These are phyloP conservation scores for Candida namnaoensis DNA, from an alignment of 805 yeast species.

Conservation along the genomic window DNA sequence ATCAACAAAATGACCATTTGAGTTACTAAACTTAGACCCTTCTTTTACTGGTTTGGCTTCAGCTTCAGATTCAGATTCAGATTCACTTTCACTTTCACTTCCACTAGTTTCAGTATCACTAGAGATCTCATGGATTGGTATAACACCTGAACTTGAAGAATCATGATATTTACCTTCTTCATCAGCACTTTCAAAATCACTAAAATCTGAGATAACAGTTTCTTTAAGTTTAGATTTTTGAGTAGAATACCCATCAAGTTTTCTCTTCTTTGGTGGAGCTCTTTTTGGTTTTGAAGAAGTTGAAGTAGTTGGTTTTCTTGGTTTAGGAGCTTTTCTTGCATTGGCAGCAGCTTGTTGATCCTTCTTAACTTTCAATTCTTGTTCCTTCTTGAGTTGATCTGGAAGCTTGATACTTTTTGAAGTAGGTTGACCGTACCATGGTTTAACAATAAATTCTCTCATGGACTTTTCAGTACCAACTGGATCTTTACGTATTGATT, in stretches of 20 bases:
- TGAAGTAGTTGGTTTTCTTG: background rate
- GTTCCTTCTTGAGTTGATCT: background rate
- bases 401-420: too few relatives aligned
- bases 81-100: too few relatives aligned
- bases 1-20: slow-evolving; percentile 1
- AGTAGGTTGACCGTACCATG: background rate
- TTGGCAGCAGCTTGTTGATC: background rate
- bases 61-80: too few relatives aligned
- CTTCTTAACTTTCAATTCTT: background rate
- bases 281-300: too few relatives aligned
- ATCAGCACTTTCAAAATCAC: background rate
- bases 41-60: too few relatives aligned
- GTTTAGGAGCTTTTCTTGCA: background rate
- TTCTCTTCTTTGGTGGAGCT: too few relatives aligned
- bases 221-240: background rate
- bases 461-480: slow-evolving; percentile 16
- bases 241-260: background rate
- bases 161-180: background rate
- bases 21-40: too few relatives aligned
- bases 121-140: background rate
- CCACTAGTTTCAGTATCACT: background rate
- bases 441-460: slow-evolving; percentile 10
- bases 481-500: slow-evolving; percentile 14
- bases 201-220: background rate
- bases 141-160: too few relatives aligned